Evolutionary conservation across 2,329 filamentous ascomycete genomes (phyloP).

Genomic region (Dothideomycetes sp.): DNA sequence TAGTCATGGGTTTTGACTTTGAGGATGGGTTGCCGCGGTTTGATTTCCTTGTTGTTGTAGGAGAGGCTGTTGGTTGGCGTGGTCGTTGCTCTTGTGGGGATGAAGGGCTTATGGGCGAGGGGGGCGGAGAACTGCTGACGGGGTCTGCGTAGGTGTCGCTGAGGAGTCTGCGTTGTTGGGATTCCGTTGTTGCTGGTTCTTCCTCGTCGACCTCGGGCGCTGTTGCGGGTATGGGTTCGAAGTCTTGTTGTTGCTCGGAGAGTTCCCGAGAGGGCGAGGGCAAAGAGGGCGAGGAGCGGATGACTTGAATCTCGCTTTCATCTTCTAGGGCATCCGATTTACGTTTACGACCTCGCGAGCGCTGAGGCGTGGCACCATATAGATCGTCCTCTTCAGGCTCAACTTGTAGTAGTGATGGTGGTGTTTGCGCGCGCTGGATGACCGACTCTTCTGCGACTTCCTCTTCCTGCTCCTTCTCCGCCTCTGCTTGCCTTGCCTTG

Average conservation of each 20-base stretch:
- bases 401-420: neutral
- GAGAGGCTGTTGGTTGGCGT: constrained; percentile 17
- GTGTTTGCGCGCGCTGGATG: too few relatives aligned
- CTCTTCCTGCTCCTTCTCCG: neutral
- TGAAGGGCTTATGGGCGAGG: constrained; percentile 8
- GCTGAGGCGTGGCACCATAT: constrained; percentile 1
- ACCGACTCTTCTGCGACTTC: constrained; percentile 11
- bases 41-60: constrained; percentile 17
- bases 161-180: constrained; percentile 6
- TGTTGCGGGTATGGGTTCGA: constrained; percentile 8
- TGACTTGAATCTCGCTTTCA: constrained; percentile 28
- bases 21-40: constrained; percentile 19
- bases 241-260: neutral
- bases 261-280: constrained; percentile 1
- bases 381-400: constrained; percentile 8
- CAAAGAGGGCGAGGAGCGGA: constrained; percentile 30
- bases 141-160: constrained; percentile 15
- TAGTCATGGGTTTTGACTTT: constrained; percentile 27
- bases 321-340: constrained; percentile 16
- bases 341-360: constrained; percentile 6
- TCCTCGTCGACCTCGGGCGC: constrained; percentile 2
- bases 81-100: neutral
- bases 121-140: constrained; percentile 15
- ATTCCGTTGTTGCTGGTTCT: neutral
- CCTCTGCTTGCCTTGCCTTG: neutral